A percentile compares a stretch with the other conserved stretches of the same genome.
Conservation (phyloP, 2,329 filamentous ascomycete species). For the Didymellaceae sp. region DNA sequence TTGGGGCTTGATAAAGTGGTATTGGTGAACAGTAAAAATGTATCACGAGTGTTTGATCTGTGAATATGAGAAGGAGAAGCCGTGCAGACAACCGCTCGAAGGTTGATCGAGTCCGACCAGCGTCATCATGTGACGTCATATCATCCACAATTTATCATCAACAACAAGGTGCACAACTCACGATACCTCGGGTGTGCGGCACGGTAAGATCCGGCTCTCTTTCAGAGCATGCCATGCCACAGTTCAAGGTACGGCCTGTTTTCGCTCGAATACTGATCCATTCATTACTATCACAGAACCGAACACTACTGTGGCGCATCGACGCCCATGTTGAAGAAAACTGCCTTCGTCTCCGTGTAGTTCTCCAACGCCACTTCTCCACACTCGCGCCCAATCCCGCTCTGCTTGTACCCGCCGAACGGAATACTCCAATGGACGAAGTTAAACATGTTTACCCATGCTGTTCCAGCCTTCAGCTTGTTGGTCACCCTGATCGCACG, state of each 20-base stretch:
- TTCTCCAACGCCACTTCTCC: conserved; percentile 54
- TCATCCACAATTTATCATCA: background rate
- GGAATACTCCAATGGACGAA: conserved; percentile 6
- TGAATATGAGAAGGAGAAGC: background rate
- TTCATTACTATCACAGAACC: background rate
- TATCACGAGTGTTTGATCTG: background rate
- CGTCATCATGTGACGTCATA: conserved; percentile 17
- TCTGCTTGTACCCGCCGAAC: conserved; percentile 35
- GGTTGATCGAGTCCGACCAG: background rate
- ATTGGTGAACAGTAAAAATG: background rate
- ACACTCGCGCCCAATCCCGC: conserved; percentile 53
- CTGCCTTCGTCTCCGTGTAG: conserved; percentile 46
- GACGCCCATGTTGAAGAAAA: conserved; percentile 22
- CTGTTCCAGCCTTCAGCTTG: conserved; percentile 45
- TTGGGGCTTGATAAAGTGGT: background rate
- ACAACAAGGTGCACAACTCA: conserved; percentile 2
- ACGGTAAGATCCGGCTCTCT: no score
- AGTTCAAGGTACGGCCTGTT: no score
- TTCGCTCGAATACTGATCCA: no score
- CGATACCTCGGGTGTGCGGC: conserved; percentile 1
- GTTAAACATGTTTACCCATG: conserved; percentile 44
- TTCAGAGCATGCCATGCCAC: no score
- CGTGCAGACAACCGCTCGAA: background rate
- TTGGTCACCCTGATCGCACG: conserved; percentile 41
- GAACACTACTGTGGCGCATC: conserved; percentile 11